Evolutionary conservation across 2,329 filamentous ascomycete species (phyloP).

Genomic region (Fusarium sp.): DNA sequence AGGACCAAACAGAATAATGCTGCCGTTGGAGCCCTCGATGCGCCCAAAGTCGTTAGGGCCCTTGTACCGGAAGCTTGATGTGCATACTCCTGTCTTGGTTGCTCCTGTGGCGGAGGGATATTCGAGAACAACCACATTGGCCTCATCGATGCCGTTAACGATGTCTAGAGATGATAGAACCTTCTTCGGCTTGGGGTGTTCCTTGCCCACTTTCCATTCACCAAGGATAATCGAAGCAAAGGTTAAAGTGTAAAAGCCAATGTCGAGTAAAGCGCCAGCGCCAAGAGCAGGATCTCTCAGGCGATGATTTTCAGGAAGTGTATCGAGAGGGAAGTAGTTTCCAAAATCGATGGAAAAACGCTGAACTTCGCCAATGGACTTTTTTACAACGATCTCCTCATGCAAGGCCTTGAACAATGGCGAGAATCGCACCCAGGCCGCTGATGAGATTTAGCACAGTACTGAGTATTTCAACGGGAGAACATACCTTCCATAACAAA

Average conservation of each 20-base stretch:
- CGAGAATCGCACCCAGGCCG: slow-evolving; percentile 29
- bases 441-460: neutral
- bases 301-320: slow-evolving; percentile 10
- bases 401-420: slow-evolving; percentile 21
- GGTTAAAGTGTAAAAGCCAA: slow-evolving; percentile 17
- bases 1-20: slow-evolving; percentile 14
- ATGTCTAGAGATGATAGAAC: slow-evolving; percentile 20
- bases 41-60: slow-evolving; percentile 15
- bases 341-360: slow-evolving; percentile 26
- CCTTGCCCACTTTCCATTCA: slow-evolving; percentile 22
- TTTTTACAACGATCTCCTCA: slow-evolving; percentile 26
- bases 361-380: slow-evolving; percentile 26
- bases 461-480: fast-evolving
- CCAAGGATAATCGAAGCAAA: slow-evolving; percentile 28
- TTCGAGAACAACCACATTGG: slow-evolving; percentile 8
- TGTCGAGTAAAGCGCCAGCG: slow-evolving; percentile 22
- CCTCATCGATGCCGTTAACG: slow-evolving; percentile 19
- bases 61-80: slow-evolving; percentile 25
- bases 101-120: slow-evolving; percentile 9
- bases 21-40: slow-evolving; percentile 20
- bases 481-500: slow-evolving; percentile 31
- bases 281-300: slow-evolving; percentile 30
- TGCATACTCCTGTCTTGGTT: slow-evolving; percentile 22
- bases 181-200: slow-evolving; percentile 19
- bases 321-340: slow-evolving; percentile 14